A percentile compares a stretch with the other conserved stretches of the same genome.
Conservation (phyloP, 2,329 filamentous ascomycete species). For the Fusarium sp. region DNA sequence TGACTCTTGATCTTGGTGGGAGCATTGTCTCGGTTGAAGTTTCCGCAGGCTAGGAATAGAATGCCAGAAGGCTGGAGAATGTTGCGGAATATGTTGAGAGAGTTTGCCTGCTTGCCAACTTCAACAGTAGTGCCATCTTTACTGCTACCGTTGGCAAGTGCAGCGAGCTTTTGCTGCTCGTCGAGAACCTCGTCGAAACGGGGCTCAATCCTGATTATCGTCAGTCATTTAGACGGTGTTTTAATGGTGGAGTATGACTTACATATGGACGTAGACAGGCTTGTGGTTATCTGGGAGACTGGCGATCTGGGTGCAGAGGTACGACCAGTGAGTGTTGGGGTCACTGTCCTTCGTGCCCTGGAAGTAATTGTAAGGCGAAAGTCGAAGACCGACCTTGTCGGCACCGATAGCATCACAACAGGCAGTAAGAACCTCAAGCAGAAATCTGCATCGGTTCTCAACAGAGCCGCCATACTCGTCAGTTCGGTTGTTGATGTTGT, state of each 20-base stretch:
- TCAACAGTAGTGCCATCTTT: not conserved
- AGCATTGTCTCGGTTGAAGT: constrained; percentile 42
- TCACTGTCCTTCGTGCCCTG: constrained; percentile 43
- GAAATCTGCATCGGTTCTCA: constrained; percentile 35
- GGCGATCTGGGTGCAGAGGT: constrained; percentile 48
- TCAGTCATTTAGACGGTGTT: not conserved
- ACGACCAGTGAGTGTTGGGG: constrained; percentile 49
- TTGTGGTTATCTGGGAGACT: constrained; percentile 36
- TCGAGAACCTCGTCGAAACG: constrained; percentile 57
- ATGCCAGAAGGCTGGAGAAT: constrained; percentile 52
- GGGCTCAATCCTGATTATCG: constrained; percentile 51
- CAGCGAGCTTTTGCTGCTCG: constrained; percentile 53
- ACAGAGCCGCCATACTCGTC: constrained; percentile 34
- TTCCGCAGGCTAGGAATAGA: constrained; percentile 60
- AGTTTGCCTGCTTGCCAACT: constrained; percentile 39
- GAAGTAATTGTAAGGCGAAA: constrained; percentile 47
- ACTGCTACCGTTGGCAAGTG: constrained; percentile 41
- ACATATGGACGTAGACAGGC: constrained; percentile 2
- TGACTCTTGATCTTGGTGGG: constrained; percentile 48
- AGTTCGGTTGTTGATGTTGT: constrained; percentile 30
- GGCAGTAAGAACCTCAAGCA: constrained; percentile 28
- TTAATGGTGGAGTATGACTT: not conserved
- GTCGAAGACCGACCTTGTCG: constrained; percentile 33
- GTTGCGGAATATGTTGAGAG: constrained; percentile 51
- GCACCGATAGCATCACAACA: constrained; percentile 25